These are phyloP conservation scores for Talaromyces rugulosus DNA, from an alignment of 2,329 filamentous ascomycete genomes.

Conservation along the genomic window DNA sequence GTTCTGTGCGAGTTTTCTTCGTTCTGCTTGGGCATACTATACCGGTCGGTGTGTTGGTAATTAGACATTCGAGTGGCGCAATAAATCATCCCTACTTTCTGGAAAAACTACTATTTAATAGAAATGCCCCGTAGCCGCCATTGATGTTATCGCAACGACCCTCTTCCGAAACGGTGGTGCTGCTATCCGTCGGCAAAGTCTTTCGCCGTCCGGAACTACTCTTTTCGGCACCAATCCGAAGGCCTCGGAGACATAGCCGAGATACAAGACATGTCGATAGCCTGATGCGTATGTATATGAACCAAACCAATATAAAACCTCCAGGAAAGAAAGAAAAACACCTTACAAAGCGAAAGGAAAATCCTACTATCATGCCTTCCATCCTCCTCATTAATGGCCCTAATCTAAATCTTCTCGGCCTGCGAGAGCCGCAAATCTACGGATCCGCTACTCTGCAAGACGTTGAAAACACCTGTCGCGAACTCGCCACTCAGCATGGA, in stretches of 20 bases:
- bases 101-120: neutral
- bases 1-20: neutral
- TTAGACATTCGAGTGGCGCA: neutral
- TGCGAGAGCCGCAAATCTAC: constrained; percentile 69
- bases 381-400: constrained; percentile 77
- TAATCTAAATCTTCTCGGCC: constrained; percentile 76
- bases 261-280: neutral
- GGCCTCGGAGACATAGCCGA: neutral
- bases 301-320: neutral
- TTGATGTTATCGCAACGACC: neutral
- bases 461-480: constrained; percentile 49
- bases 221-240: neutral
- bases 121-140: neutral
- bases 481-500: constrained; percentile 49
- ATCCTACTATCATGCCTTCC: constrained; percentile 15
- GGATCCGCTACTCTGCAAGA: constrained; percentile 64
- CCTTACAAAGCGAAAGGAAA: neutral
- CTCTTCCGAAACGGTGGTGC: neutral
- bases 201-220: neutral
- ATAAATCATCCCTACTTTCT: neutral
- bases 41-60: neutral
- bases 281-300: neutral
- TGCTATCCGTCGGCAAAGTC: constrained; percentile 4
- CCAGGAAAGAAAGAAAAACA: neutral
- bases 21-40: neutral